Base-by-base conservation (phyloP, 2,329 filamentous ascomycete genomes). In the Aspergillus thermomutatus region DNA sequence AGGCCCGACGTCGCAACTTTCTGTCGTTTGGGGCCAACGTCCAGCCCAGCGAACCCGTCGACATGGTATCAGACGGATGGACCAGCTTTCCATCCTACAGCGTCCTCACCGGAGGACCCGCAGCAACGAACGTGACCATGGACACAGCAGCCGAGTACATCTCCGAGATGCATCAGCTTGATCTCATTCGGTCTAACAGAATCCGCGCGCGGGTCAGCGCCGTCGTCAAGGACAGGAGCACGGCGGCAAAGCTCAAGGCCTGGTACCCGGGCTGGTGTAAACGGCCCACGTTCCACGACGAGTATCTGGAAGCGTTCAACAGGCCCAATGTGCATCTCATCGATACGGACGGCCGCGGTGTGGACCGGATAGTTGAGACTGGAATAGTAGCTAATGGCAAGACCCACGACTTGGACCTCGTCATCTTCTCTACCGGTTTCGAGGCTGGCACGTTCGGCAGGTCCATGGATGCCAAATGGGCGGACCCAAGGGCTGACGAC, bases 241-340 rank as follows among this genome's bases (percentile, higher is more conserved):
- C 79, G 0, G 84, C 84, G 0, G 75, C 76, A 41, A 76, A 71
- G 3, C 75, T 87, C 9, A 83, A 85, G 64, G 74, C 83, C 0
- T 86, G 82, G 81, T 88, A 87, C 64, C 79, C 82, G 0, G 69
- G 71, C 0, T 86, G 81, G 79, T 88, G 85, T 74, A 88, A 88
- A 68, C 80, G 85, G 0, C 84, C 85, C 0, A 80, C 76, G 45
- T 87, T 87, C 70, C 82, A 83, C 69, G 83, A 87, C 64, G 77
- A 80, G 8, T 67, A 63, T n/a, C 77, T 87, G 0, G 66, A 76
- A 3, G 62, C 79, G 0, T 88, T 87, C 77, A 88, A 88, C 69
- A 67, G 66, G 28, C 69, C 77, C 0, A 80, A 85, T 62, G 85
- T 88, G 4, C 77, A 77, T 9, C 79, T 88, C 0, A 73, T 88